Percentiles rank a stretch among this genome's conserved stretches.
Conservation (phyloP, 2,329 filamentous ascomycete genomes). For the Neoscytalidium dimidiatum region DNA sequence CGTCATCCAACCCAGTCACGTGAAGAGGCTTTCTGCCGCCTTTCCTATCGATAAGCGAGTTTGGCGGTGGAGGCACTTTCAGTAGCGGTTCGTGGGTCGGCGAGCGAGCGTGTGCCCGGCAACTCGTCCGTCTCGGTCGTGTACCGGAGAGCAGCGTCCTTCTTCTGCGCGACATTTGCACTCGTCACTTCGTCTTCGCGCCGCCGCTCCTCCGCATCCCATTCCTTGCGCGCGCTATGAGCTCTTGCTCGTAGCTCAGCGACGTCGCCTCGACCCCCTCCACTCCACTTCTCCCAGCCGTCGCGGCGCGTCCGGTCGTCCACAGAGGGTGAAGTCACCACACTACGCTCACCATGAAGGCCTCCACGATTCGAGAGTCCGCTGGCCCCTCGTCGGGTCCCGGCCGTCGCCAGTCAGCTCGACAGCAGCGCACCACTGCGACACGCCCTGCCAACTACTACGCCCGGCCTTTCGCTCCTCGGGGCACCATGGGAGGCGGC, state of each 20-base stretch:
- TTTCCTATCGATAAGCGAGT: conserved; percentile 5
- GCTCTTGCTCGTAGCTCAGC: conserved; percentile 2
- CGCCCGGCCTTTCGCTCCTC: conserved; percentile 48
- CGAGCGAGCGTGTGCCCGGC: conserved; percentile 11
- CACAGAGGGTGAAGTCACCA: conserved; percentile 14
- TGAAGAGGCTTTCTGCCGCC: not conserved
- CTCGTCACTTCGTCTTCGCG: not conserved
- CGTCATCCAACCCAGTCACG: conserved; percentile 1
- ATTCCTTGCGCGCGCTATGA: conserved; percentile 5
- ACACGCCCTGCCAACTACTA: conserved; percentile 53
- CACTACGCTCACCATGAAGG: conserved; percentile 20
- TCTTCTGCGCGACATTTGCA: conserved; percentile 15
- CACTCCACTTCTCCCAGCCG: not conserved
- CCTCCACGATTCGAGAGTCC: conserved; percentile 16
- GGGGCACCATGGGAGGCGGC: conserved; percentile 36
- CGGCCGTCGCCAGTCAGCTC: conserved; percentile 43
- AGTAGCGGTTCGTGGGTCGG: not conserved
- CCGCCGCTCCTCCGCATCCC: not conserved
- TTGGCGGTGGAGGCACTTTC: conserved; percentile 12
- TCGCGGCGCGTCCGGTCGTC: conserved; percentile 8
- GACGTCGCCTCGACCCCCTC: not conserved
- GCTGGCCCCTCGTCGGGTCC: not conserved
- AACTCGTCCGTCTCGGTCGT: conserved; percentile 16
- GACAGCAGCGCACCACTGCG: conserved; percentile 49
- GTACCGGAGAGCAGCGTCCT: conserved; percentile 9